These are phyloP conservation scores for Umbelopsis sp. DNA, from an alignment of 192 early-diverging fungal genomes.

Conservation along the genomic window DNA sequence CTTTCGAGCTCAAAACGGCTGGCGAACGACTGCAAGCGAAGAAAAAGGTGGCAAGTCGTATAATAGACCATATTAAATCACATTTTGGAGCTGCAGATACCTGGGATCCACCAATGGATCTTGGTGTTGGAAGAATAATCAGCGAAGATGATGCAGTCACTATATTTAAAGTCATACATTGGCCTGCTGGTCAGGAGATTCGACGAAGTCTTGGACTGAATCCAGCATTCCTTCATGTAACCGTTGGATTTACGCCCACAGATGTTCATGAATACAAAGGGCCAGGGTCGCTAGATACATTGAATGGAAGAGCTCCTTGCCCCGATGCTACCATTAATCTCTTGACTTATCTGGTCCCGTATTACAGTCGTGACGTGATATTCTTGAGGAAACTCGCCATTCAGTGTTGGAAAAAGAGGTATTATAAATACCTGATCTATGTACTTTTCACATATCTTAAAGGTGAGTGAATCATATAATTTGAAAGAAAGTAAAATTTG, in stretches of 20 bases:
- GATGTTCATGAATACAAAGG: slow-evolving; percentile 35
- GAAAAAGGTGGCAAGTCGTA: slow-evolving; percentile 4
- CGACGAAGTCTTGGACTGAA: slow-evolving; percentile 11
- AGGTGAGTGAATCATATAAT: too few species aligned
- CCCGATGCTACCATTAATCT: neutral
- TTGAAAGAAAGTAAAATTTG: too few species aligned
- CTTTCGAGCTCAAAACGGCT: slow-evolving; percentile 7
- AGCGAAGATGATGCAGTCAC: neutral
- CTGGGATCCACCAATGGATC: slow-evolving; percentile 31
- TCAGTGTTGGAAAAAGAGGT: slow-evolving; percentile 7
- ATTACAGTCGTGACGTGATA: neutral
- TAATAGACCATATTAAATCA: neutral
- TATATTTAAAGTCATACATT: slow-evolving; percentile 25
- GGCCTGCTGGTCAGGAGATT: slow-evolving; percentile 34
- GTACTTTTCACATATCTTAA: too few species aligned
- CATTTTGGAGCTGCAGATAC: neutral
- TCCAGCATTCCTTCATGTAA: slow-evolving; percentile 26
- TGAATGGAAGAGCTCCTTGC: neutral
- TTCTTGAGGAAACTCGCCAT: neutral
- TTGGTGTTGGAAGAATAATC: slow-evolving; percentile 21
- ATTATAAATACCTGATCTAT: neutral
- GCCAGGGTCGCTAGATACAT: slow-evolving; percentile 12
- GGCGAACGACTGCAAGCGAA: neutral
- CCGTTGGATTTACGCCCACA: slow-evolving; percentile 27
- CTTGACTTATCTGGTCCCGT: neutral